These are phyloP conservation scores for Myxozyma kluyveri DNA, from an alignment of 805 yeast species.

Conservation along the genomic window DNA sequence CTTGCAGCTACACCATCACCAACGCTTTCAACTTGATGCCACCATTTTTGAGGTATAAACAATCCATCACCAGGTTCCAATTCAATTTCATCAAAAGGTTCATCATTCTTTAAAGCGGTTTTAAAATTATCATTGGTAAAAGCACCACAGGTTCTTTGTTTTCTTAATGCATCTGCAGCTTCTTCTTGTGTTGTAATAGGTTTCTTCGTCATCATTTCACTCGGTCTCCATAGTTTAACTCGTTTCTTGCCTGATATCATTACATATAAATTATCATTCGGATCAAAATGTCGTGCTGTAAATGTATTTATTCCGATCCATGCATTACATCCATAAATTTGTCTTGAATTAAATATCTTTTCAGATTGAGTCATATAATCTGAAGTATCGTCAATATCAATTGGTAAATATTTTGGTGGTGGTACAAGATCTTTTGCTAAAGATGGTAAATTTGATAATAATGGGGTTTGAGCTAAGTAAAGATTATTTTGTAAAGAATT, in stretches of 20 bases:
- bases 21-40: conserved; percentile 27
- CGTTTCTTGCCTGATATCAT: conserved; percentile 24
- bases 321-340: conserved; percentile 21
- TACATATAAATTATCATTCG: conserved; percentile 29
- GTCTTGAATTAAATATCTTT: neutral
- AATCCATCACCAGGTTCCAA: conserved; percentile 28
- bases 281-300: conserved; percentile 29
- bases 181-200: conserved; percentile 1
- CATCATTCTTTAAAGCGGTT: conserved; percentile 5
- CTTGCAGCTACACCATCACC: conserved; percentile 20
- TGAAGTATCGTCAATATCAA: neutral
- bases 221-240: conserved; percentile 24
- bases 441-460: conserved; percentile 14
- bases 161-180: neutral
- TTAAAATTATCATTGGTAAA: conserved; percentile 18
- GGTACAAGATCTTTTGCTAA: conserved; percentile 20
- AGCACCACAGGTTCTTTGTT: conserved; percentile 3
- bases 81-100: conserved; percentile 7
- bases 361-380: too few species aligned
- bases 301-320: conserved; percentile 29
- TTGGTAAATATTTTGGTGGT: conserved; percentile 2
- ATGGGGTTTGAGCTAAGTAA: conserved; percentile 28
- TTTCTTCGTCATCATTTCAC: neutral
- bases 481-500: conserved; percentile 8
- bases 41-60: conserved; percentile 29